A percentile compares a stretch with the other conserved stretches of the same genome.
Conservation (phyloP, 192 early-diverging fungal species). For the Coemansia sp. region DNA sequence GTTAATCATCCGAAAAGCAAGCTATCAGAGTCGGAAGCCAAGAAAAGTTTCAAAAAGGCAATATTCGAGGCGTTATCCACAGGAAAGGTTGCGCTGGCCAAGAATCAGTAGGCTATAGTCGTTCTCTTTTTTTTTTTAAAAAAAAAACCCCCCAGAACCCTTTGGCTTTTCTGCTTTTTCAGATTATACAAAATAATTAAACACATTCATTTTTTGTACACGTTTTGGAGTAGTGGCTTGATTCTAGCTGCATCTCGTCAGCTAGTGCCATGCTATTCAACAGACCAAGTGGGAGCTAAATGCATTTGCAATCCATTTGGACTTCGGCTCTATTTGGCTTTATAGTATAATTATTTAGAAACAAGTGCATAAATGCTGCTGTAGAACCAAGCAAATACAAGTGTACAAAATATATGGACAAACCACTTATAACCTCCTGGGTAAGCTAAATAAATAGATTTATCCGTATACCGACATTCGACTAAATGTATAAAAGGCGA, state of each 20-base stretch:
- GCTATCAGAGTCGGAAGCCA: conserved; percentile 25
- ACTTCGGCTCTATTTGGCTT: not conserved
- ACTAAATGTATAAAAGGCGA: too few relatives aligned
- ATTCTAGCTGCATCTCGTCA: not conserved
- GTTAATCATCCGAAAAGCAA: conserved; percentile 23
- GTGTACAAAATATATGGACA: too few relatives aligned
- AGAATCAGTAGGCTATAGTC: not conserved
- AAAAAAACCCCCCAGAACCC: not conserved
- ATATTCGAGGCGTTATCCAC: conserved; percentile 26
- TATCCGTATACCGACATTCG: too few relatives aligned
- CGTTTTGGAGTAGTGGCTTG: not conserved
- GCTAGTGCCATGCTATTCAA: not conserved
- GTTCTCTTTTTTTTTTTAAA: too few relatives aligned
- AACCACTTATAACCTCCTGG: too few relatives aligned
- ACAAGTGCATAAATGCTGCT: not conserved
- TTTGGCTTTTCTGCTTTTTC: not conserved
- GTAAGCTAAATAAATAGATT: too few relatives aligned
- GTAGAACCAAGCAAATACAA: not conserved
- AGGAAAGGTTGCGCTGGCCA: conserved; percentile 18
- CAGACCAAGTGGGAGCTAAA: not conserved
- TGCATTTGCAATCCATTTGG: not conserved
- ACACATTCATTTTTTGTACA: not conserved
- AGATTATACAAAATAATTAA: too few relatives aligned
- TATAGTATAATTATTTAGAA: not conserved
- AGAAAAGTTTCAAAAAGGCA: conserved; percentile 34